Conservation (phyloP, 2,329 filamentous ascomycete genomes). For the Paracamarosporium sp. region DNA sequence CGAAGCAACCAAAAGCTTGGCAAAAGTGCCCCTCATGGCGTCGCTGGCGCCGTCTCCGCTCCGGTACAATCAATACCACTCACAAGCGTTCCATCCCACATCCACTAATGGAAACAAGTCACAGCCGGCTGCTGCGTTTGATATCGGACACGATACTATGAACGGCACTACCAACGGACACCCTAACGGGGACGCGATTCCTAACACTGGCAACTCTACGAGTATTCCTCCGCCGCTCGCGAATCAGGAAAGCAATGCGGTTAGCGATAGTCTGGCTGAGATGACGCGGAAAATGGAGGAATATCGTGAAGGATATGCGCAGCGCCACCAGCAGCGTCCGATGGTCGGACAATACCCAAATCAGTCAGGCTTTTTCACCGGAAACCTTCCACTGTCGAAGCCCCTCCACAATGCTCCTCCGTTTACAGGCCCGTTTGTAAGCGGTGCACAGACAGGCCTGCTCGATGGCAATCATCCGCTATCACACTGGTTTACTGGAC, state of each 20-base stretch:
- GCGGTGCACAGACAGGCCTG: not conserved
- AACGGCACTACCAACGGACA: not conserved
- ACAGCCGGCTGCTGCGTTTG: not conserved
- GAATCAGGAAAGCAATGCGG: not conserved
- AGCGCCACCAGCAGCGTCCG: not conserved
- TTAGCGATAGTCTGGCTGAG: not conserved
- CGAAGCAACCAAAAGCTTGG: not conserved
- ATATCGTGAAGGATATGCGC: not conserved
- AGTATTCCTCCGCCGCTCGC: not conserved
- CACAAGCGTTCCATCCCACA: not conserved
- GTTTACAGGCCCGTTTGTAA: not conserved
- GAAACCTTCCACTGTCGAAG: not conserved
- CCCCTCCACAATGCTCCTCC: not conserved
- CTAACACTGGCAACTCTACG: not conserved
- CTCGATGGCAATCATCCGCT: not conserved
- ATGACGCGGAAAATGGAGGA: not conserved
- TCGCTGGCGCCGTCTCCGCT: not conserved
- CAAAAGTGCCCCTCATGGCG: conserved; percentile 2
- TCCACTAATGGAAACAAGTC: not conserved
- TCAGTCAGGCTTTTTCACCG: not conserved
- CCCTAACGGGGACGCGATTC: not conserved
- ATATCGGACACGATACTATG: not conserved
- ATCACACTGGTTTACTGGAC: not conserved
- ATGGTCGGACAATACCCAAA: not conserved
- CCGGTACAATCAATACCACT: not conserved